Evolutionary conservation across 2,329 filamentous ascomycete genomes (phyloP).

Genomic region (Teratosphaeriaceae sp.): DNA sequence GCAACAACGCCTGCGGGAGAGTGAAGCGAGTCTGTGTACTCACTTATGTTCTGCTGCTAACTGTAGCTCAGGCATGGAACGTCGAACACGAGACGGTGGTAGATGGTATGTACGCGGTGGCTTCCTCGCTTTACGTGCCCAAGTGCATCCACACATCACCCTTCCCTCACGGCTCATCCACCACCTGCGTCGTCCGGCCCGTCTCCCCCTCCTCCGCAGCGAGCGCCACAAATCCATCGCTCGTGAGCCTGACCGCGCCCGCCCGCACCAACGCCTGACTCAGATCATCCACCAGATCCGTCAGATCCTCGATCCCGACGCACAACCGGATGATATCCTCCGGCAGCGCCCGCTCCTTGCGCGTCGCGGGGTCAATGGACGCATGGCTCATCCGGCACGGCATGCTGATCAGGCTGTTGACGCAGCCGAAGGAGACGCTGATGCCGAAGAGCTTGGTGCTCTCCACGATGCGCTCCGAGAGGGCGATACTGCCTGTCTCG

Average conservation of each 20-base stretch:
- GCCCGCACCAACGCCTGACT: slow-evolving; percentile 88
- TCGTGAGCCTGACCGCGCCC: slow-evolving; percentile 78
- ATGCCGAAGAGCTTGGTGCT: slow-evolving; percentile 88
- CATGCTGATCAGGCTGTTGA: slow-evolving; percentile 99
- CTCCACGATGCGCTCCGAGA: slow-evolving; percentile 92
- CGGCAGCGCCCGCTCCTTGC: slow-evolving; percentile 82
- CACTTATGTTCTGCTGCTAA: too few relatives aligned
- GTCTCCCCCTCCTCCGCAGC: slow-evolving; percentile 22
- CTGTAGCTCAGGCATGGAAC: too few relatives aligned
- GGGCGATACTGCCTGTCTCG: slow-evolving; percentile 77
- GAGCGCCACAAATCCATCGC: slow-evolving; percentile 71
- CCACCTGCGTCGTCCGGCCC: slow-evolving; percentile 26
- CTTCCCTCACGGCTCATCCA: slow-evolving; percentile 30
- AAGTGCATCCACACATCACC: neutral
- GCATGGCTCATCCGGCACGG: slow-evolving; percentile 99
- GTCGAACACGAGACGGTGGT: too few relatives aligned
- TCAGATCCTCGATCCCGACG: slow-evolving; percentile 89
- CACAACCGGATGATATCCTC: slow-evolving; percentile 95
- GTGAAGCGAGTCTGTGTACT: too few relatives aligned
- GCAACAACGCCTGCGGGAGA: too few relatives aligned
- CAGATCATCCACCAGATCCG: slow-evolving; percentile 89
- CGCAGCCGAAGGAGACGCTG: slow-evolving; percentile 94
- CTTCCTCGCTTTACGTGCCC: too few relatives aligned
- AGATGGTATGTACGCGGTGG: too few relatives aligned
- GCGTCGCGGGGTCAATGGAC: slow-evolving; percentile 92